Base-by-base conservation (phyloP, 2,329 filamentous ascomycete species). In the Chlorencoelia australis region DNA sequence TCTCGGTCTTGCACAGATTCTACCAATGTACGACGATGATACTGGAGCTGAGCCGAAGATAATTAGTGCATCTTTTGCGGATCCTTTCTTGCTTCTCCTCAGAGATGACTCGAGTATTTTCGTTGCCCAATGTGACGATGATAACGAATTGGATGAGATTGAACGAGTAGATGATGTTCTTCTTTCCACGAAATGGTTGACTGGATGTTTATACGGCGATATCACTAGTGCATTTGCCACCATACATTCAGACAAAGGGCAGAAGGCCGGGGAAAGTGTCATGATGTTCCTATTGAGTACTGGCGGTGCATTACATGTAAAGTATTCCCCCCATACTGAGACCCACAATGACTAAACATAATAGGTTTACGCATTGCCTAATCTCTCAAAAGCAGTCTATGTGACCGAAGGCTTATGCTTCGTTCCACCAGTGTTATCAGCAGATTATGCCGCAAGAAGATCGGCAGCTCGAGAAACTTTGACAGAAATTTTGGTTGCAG, bases 1-100 rank as follows among this genome's bases (percentile, higher is more conserved):
- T 58, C 73, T 98, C 41, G 84, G 82, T 8, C 70, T 98, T 35
- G 79, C 80, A 30, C 89, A 96, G 53, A 96, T 98, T 37, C 71
- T 95, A 33, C 86, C 88, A 1, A 86, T 96, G 72, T 74, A 85
- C 43, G 91, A 96, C 50, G 91, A 94, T 51, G 84, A 91, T 46
- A 88, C 80, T 0, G 87, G 82, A 9, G 79, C 74, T 14, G 85
- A 94, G 51, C 79, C 85, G 4, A 72, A 79, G 35, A 80, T 91
- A 27, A 65, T 87, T 30, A 82, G 77, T 51, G 82, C 84, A 24
- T 93, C 83, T 55, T 88, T 96, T 50, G 75, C 75, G 14, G 89
- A 96, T 49, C 86, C 86, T 0, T 95, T 87, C 53, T 60, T 98
- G 9, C 65, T 94, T 2, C 70, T 96, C 10, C 64, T 94, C 14